phyloP scores from a whole-genome alignment of 768 basidiomycete genomes.

The Boletellus ananiceps region DNA sequence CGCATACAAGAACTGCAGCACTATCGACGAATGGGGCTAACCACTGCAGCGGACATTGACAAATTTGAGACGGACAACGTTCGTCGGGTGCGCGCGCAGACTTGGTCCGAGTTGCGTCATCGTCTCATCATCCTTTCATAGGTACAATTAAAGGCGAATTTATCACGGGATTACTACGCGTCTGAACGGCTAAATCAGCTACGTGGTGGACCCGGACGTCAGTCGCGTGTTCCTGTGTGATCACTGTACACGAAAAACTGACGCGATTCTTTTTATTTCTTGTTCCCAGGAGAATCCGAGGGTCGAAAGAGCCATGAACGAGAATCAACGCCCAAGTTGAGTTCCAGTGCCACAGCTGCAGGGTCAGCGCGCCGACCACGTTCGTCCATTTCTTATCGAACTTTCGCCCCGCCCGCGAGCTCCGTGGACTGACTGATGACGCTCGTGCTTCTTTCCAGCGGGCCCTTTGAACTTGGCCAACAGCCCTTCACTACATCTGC shows the following conservation, averaged over 20 bases:
- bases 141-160: slow-evolving; percentile 59
- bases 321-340: slow-evolving; percentile 52
- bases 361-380: slow-evolving; percentile 39
- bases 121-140: slow-evolving; percentile 18
- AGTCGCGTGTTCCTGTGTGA: slow-evolving; percentile 10
- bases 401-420: too few relatives aligned
- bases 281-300: slow-evolving; percentile 39
- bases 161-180: slow-evolving; percentile 52
- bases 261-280: neutral
- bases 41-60: slow-evolving; percentile 82
- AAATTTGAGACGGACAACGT: slow-evolving; percentile 75
- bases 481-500: slow-evolving; percentile 83
- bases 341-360: slow-evolving; percentile 30
- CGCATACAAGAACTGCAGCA: slow-evolving; percentile 89
- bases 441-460: slow-evolving; percentile 24
- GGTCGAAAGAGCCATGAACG: slow-evolving; percentile 58
- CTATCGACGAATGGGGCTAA: slow-evolving; percentile 82
- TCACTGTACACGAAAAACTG: neutral
- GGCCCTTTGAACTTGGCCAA: slow-evolving; percentile 86
- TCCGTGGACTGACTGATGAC: too few relatives aligned
- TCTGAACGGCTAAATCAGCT: slow-evolving; percentile 49
- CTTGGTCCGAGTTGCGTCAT: neutral
- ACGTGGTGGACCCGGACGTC: slow-evolving; percentile 45
- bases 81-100: slow-evolving; percentile 54
- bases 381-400: too few relatives aligned